These are phyloP conservation scores for Trichoderma sp. DNA, from an alignment of 2,329 filamentous ascomycete species.

Conservation along the genomic window DNA sequence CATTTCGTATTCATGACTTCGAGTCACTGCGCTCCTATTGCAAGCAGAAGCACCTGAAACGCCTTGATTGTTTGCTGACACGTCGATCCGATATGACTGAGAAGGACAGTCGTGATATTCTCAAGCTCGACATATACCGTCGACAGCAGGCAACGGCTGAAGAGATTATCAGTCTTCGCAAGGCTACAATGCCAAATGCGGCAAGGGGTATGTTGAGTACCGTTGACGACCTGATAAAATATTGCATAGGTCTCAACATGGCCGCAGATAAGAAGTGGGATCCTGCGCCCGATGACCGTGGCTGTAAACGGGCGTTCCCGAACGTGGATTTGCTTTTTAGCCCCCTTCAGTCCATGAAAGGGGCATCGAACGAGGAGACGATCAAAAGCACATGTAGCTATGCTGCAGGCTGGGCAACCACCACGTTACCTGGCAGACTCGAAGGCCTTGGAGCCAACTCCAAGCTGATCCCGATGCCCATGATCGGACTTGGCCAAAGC, in stretches of 20 bases:
- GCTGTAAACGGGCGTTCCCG: background rate
- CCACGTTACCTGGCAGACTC: background rate
- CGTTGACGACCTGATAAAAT: background rate
- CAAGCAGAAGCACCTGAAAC: too few species aligned
- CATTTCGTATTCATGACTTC: too few species aligned
- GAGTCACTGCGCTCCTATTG: too few species aligned
- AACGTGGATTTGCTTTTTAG: background rate
- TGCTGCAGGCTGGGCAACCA: background rate
- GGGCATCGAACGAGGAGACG: background rate
- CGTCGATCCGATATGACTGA: fast-evolving
- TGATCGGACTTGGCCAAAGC: background rate
- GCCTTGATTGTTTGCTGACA: too few species aligned
- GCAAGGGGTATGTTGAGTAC: background rate
- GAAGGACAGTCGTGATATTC: too few species aligned
- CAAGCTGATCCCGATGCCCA: background rate
- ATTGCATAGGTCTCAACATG: background rate
- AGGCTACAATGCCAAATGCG: too few species aligned
- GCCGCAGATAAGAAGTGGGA: background rate
- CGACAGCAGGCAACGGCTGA: too few species aligned
- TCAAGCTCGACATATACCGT: too few species aligned
- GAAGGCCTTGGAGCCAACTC: slow-evolving; percentile 8
- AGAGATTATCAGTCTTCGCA: too few species aligned
- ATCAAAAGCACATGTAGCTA: background rate
- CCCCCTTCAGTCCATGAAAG: background rate
- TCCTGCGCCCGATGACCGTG: background rate